Percentiles rank a stretch among this genome's conserved stretches.
These are phyloP conservation scores for Saccharomyces kudriavzevii DNA, from an alignment of 805 yeast genomes.

Conservation along the genomic window DNA sequence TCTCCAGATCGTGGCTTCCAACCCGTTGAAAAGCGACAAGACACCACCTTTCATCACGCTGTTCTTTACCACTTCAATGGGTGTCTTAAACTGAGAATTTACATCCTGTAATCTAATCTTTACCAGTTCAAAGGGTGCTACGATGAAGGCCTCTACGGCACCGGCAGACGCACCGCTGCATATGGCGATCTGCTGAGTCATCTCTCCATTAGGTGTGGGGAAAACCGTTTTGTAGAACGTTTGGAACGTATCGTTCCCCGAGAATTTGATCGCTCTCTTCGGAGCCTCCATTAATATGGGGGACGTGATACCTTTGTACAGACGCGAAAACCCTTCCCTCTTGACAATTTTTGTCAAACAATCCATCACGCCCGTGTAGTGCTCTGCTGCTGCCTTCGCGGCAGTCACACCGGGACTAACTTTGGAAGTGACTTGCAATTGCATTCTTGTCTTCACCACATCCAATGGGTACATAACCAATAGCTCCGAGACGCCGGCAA, in stretches of 20 bases:
- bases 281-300: conserved; percentile 99
- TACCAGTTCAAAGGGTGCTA: conserved; percentile 94
- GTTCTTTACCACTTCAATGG: conserved; percentile 69
- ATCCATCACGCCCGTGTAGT: conserved; percentile 77
- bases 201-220: conserved; percentile 44
- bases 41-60: conserved; percentile 71
- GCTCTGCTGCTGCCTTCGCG: conserved; percentile 28
- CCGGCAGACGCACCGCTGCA: conserved; percentile 98
- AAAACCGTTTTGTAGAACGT: conserved; percentile 65
- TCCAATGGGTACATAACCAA: conserved; percentile 94
- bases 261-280: conserved; percentile 96
- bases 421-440: conserved; percentile 50
- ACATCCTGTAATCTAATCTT: conserved; percentile 92
- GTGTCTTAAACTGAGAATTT: conserved; percentile 72
- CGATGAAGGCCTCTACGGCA: conserved; percentile 92
- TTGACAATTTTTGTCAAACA: conserved; percentile 76
- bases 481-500: conserved; percentile 96
- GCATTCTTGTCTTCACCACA: conserved; percentile 94
- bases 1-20: conserved; percentile 97
- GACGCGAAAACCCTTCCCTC: conserved; percentile 74
- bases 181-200: conserved; percentile 78
- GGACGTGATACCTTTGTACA: conserved; percentile 90
- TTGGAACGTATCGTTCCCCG: conserved; percentile 96
- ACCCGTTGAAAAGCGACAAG: conserved; percentile 82
- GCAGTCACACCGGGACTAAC: conserved; percentile 25